Evolutionary conservation across 2,329 filamentous ascomycete genomes (phyloP).

Genomic region (Cytospora leucostoma): DNA sequence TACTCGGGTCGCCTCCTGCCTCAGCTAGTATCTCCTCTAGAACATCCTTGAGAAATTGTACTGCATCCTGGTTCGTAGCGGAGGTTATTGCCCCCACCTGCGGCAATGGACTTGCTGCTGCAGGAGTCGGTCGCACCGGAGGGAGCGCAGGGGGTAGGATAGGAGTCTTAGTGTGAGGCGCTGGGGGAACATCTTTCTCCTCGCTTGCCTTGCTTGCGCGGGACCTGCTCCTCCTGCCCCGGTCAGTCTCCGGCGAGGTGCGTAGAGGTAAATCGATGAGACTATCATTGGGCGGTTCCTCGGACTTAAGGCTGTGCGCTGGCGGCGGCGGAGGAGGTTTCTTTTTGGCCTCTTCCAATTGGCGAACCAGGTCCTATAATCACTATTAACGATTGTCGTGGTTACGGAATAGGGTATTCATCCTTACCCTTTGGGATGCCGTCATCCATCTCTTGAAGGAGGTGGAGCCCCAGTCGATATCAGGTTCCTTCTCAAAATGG

Average conservation of each 20-base stretch:
- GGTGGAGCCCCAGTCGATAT: constrained; percentile 47
- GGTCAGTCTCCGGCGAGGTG: constrained; percentile 20
- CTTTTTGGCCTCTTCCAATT: constrained; percentile 16
- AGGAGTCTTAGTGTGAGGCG: constrained; percentile 26
- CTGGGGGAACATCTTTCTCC: constrained; percentile 32
- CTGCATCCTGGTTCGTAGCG: constrained; percentile 25
- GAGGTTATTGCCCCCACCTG: background rate
- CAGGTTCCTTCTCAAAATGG: constrained; percentile 49
- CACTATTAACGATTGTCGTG: constrained; percentile 24
- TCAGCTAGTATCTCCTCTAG: constrained; percentile 35
- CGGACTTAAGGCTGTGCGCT: constrained; percentile 23
- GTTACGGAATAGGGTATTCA: background rate
- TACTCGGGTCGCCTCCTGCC: constrained; percentile 35
- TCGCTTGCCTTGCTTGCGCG: constrained; percentile 32
- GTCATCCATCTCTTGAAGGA: constrained; percentile 53
- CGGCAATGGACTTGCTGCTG: background rate
- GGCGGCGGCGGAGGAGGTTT: background rate
- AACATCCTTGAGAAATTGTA: constrained; percentile 27
- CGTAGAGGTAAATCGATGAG: constrained; percentile 24
- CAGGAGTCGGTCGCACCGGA: background rate
- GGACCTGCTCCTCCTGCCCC: constrained; percentile 29
- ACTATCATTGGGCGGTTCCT: constrained; percentile 27
- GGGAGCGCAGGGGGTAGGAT: constrained; percentile 13
- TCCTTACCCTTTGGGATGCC: constrained; percentile 24
- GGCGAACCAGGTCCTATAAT: constrained; percentile 28